These are phyloP conservation scores for Saccharomycopsis synnaedendra DNA, from an alignment of 805 yeast species.

Conservation along the genomic window DNA sequence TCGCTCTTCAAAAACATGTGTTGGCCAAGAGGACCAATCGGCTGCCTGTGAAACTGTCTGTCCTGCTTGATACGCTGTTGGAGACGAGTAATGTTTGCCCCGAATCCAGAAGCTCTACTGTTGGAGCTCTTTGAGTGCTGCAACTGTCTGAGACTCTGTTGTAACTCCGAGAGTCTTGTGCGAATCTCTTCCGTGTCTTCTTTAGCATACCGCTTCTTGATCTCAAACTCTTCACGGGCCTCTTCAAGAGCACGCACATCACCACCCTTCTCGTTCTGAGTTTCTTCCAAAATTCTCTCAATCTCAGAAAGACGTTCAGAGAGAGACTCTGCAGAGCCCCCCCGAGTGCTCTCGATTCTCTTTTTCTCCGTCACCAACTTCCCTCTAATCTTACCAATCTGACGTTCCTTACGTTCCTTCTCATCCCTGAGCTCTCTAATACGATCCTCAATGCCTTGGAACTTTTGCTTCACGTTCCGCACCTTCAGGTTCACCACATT, in stretches of 20 bases:
- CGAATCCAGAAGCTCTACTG: too few species aligned
- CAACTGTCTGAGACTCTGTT: too few species aligned
- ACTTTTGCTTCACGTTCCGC: not conserved
- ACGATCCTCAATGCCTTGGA: not conserved
- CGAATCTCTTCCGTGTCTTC: too few species aligned
- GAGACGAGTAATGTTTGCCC: too few species aligned
- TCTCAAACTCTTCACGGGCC: too few species aligned
- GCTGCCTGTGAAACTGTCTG: constrained; percentile 24
- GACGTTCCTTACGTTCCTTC: not conserved
- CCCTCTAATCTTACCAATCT: not conserved
- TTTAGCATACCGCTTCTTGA: too few species aligned
- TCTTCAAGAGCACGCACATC: too few species aligned
- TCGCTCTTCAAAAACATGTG: constrained; percentile 44
- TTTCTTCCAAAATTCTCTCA: not conserved
- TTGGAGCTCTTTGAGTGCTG: too few species aligned
- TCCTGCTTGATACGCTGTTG: constrained; percentile 21
- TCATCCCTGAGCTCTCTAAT: not conserved
- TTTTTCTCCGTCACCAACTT: not conserved
- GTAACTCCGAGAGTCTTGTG: too few species aligned
- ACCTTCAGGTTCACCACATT: not conserved
- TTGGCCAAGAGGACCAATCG: constrained; percentile 77
- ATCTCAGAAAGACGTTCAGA: not conserved
- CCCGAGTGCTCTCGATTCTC: not conserved
- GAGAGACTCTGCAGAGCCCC: not conserved
- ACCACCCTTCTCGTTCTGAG: not conserved